A percentile compares a stretch with the other conserved stretches of the same genome.
Evolutionary conservation across 352 stramenopile species (phyloP).

Genomic region (Blastocystis sp.): DNA sequence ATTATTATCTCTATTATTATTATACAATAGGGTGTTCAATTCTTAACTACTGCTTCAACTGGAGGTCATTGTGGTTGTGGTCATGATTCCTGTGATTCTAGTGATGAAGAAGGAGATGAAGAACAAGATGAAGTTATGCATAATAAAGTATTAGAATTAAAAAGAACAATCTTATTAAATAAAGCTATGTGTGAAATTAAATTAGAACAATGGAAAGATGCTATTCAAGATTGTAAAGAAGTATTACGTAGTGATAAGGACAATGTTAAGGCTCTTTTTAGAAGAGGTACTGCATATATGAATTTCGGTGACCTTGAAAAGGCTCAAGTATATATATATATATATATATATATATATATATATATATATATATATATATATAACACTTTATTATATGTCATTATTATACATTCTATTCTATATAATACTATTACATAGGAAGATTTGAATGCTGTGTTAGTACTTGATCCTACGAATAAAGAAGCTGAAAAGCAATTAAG

Average conservation of each 20-base stretch:
- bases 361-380: no score
- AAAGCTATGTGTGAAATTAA: slow-evolving; percentile 43
- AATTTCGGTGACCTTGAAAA: slow-evolving; percentile 56
- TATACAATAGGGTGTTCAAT: no score
- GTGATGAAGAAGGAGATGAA: slow-evolving; percentile 39
- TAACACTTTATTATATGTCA: no score
- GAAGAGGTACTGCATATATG: slow-evolving; percentile 50
- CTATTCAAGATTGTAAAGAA: slow-evolving; percentile 39
- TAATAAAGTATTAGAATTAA: neutral
- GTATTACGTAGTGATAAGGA: slow-evolving; percentile 46
- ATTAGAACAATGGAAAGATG: slow-evolving; percentile 41
- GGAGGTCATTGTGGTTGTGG: no score
- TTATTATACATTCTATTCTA: no score
- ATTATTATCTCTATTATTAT: no score
- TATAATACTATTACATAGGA: no score
- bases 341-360: slow-evolving; percentile 50
- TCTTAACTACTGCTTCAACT: no score
- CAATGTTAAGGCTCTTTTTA: slow-evolving; percentile 65
- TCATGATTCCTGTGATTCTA: no score
- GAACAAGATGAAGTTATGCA: slow-evolving; percentile 27
- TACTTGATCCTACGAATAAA: slow-evolving; percentile 25
- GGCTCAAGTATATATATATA: slow-evolving; percentile 57
- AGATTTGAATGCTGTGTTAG: slow-evolving; percentile 14
- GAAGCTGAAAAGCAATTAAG: slow-evolving; percentile 2
- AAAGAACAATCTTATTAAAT: slow-evolving; percentile 40